A percentile compares a stretch with the other conserved stretches of the same genome.
Evolutionary conservation across 768 basidiomycete species (phyloP).

Genomic region (Steccherinum ochraceum): DNA sequence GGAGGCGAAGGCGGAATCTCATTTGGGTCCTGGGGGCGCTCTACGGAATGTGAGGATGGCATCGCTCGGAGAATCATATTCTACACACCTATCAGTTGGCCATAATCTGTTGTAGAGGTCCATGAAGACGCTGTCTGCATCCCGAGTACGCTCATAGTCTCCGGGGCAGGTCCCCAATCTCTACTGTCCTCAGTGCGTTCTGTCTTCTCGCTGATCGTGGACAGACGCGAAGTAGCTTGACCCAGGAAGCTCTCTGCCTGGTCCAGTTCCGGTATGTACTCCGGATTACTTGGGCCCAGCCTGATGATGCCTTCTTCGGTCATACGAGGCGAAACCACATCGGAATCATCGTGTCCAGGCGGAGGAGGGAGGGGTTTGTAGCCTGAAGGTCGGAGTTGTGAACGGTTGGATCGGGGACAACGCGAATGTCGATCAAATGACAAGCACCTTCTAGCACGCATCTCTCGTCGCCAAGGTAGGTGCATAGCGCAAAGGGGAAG

Average conservation of each 20-base stretch:
- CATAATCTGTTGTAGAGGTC: slow-evolving; percentile 49
- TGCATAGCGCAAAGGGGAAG: slow-evolving; percentile 15
- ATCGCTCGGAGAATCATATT: too few relatives aligned
- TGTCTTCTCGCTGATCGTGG: slow-evolving; percentile 61
- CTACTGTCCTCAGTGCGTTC: slow-evolving; percentile 44
- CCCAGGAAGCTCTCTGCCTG: slow-evolving; percentile 7
- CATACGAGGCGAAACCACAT: neutral
- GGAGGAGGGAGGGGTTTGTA: slow-evolving; percentile 20
- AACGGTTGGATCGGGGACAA: neutral
- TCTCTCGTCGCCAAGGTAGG: neutral
- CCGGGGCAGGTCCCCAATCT: slow-evolving; percentile 8
- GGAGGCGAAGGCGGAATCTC: slow-evolving; percentile 61
- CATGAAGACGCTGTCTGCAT: slow-evolving; percentile 32
- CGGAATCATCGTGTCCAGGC: slow-evolving; percentile 7
- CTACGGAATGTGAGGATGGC: too few relatives aligned
- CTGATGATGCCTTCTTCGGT: neutral
- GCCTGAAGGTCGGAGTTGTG: neutral
- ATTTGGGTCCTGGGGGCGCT: slow-evolving; percentile 41
- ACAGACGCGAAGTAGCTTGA: slow-evolving; percentile 15
- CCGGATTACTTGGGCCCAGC: neutral
- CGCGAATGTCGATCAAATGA: slow-evolving; percentile 7
- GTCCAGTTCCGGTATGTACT: neutral
- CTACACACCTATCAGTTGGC: slow-evolving; percentile 54
- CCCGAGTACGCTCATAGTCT: slow-evolving; percentile 1
- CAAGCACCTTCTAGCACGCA: slow-evolving; percentile 22